These are phyloP conservation scores for Neoboletus brunneissimus DNA, from an alignment of 768 basidiomycete species.

Conservation along the genomic window DNA sequence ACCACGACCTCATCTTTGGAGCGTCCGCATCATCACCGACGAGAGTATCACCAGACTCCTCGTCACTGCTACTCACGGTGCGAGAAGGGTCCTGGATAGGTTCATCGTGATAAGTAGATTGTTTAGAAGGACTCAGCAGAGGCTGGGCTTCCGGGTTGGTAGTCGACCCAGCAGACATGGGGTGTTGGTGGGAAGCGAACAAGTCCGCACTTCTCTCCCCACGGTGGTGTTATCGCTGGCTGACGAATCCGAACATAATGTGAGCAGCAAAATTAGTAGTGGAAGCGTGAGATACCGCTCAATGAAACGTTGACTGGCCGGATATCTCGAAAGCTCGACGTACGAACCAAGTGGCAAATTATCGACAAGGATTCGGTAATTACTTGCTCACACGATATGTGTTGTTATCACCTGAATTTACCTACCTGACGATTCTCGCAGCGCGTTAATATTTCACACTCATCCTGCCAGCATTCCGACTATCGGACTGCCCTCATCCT, in stretches of 20 bases:
- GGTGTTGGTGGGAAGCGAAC: slow-evolving; percentile 5
- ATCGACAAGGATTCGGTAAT: too few relatives aligned
- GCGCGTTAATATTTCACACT: too few relatives aligned
- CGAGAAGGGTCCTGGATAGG: background rate
- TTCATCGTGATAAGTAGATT: slow-evolving; percentile 15
- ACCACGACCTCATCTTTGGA: slow-evolving; percentile 13
- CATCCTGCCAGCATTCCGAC: too few relatives aligned
- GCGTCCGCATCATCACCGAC: background rate
- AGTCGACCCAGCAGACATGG: slow-evolving; percentile 21
- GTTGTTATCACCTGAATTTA: too few relatives aligned
- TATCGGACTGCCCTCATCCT: too few relatives aligned
- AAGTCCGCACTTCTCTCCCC: background rate
- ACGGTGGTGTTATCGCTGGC: background rate
- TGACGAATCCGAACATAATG: background rate
- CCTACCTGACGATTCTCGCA: too few relatives aligned
- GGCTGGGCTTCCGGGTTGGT: slow-evolving; percentile 22
- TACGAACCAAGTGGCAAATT: too few relatives aligned
- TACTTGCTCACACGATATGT: too few relatives aligned
- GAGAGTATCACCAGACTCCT: slow-evolving; percentile 12
- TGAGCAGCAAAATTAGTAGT: background rate
- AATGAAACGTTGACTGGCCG: too few relatives aligned
- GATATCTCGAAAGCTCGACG: too few relatives aligned
- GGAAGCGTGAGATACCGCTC: background rate
- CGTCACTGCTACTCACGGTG: slow-evolving; percentile 10
- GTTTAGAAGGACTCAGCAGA: slow-evolving; percentile 18